phyloP scores from a whole-genome alignment of 2,329 filamentous ascomycete genomes.

The Neonectria magnoliae region DNA sequence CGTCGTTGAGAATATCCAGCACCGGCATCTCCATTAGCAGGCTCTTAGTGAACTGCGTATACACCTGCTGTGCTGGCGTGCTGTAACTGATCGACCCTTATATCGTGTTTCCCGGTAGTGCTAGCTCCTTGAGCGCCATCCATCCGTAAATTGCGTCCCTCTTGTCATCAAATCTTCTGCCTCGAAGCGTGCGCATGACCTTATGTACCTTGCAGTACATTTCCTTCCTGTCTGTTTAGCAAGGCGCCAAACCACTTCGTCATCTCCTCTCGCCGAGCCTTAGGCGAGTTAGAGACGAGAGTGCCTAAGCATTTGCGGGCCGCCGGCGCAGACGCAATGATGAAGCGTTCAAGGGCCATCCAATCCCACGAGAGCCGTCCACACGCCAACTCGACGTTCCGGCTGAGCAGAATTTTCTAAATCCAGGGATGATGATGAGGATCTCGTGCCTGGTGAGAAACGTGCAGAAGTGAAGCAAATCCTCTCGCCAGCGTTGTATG shows the following conservation, averaged over 20 bases:
- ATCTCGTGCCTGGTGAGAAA: neutral
- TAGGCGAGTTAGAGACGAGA: neutral
- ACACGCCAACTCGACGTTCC: neutral
- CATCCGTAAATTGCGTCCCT: slow-evolving; percentile 7
- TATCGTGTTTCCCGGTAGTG: neutral
- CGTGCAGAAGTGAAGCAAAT: neutral
- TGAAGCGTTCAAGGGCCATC: slow-evolving; percentile 2
- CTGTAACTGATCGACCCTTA: neutral
- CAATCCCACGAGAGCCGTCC: neutral
- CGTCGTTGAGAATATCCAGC: slow-evolving; percentile 16
- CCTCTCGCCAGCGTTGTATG: neutral
- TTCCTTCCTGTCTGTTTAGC: neutral
- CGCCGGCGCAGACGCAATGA: neutral
- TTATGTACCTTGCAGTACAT: neutral
- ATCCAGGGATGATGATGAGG: neutral
- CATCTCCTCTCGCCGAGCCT: neutral
- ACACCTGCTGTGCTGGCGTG: neutral
- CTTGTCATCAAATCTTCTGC: neutral
- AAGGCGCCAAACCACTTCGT: slow-evolving; percentile 1
- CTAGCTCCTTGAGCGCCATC: neutral
- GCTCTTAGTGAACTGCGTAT: slow-evolving; percentile 2
- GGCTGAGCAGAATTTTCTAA: slow-evolving; percentile 2
- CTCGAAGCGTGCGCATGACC: slow-evolving; percentile 2
- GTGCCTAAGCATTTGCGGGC: neutral
- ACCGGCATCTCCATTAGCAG: neutral